Percentiles rank a stretch among this genome's conserved stretches.
Evolutionary conservation across 768 basidiomycete genomes (phyloP).

Genomic region (Boletus rex-veris): DNA sequence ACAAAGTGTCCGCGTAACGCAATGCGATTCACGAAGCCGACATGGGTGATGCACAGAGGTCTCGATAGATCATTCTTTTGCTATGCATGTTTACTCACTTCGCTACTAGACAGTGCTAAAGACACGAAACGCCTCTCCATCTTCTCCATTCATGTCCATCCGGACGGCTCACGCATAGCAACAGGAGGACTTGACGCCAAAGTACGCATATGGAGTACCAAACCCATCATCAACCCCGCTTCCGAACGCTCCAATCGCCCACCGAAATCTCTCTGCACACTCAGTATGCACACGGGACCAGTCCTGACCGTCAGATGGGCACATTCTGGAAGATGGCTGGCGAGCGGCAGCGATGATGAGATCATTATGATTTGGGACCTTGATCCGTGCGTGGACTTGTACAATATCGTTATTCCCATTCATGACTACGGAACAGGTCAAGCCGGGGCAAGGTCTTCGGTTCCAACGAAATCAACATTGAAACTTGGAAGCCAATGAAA

Average conservation of each 20-base stretch:
- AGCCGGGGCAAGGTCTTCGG: conserved; percentile 91
- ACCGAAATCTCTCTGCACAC: conserved; percentile 85
- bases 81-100: background rate
- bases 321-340: conserved; percentile 88
- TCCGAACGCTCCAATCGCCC: conserved; percentile 66
- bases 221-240: conserved; percentile 80
- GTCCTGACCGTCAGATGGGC: conserved; percentile 93
- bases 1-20: background rate
- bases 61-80: background rate
- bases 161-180: conserved; percentile 94
- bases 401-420: background rate
- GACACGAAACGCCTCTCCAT: conserved; percentile 71
- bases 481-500: conserved; percentile 94
- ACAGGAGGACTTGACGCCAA: conserved; percentile 96
- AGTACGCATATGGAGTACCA: conserved; percentile 96
- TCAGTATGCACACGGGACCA: conserved; percentile 91
- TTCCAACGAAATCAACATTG: conserved; percentile 91
- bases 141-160: conserved; percentile 91
- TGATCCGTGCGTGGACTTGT: conserved; percentile 67
- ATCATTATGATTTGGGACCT: conserved; percentile 97
- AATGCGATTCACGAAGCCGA: conserved; percentile 87
- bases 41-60: conserved; percentile 84
- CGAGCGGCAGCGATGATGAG: conserved; percentile 94
- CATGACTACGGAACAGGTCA: conserved; percentile 41
- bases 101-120: conserved; percentile 42